phyloP scores from a whole-genome alignment of 164 flowering plant species.

The Warburgia ugandensis region DNA sequence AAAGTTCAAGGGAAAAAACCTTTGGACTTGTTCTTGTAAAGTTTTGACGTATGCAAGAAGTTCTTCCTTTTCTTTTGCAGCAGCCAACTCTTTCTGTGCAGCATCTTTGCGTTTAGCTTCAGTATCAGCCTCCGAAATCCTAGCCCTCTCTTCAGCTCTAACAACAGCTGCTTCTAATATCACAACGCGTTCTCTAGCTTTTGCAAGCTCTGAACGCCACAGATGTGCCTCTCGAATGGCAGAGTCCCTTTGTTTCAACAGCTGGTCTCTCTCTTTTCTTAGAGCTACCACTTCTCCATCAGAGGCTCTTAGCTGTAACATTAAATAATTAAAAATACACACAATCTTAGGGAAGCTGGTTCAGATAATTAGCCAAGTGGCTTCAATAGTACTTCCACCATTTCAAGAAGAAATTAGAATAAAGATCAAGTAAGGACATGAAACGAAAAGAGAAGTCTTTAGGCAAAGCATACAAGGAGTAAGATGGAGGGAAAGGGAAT shows the following conservation, averaged over 20 bases:
- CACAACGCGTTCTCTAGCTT: constrained; percentile 85
- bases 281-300: constrained; percentile 52
- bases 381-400: too few relatives aligned
- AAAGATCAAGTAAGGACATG: too few relatives aligned
- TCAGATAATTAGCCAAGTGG: background rate
- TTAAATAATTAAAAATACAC: constrained; percentile 1
- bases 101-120: constrained; percentile 74
- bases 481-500: too few relatives aligned
- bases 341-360: background rate
- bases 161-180: constrained; percentile 85
- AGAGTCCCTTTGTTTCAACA: constrained; percentile 75
- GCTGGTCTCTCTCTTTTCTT: constrained; percentile 60
- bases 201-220: constrained; percentile 97
- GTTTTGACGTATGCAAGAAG: constrained; percentile 54
- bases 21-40: constrained; percentile 71
- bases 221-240: constrained; percentile 76
- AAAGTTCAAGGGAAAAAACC: constrained; percentile 55
- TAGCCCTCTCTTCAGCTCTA: constrained; percentile 88
- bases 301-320: constrained; percentile 52
- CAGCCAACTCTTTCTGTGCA: constrained; percentile 50
- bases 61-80: constrained; percentile 69
- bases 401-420: too few relatives aligned
- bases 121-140: constrained; percentile 69
- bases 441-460: too few relatives aligned
- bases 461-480: too few relatives aligned